Conservation (phyloP, 2,329 filamentous ascomycete genomes). For the Paramyrothecium roridum region DNA sequence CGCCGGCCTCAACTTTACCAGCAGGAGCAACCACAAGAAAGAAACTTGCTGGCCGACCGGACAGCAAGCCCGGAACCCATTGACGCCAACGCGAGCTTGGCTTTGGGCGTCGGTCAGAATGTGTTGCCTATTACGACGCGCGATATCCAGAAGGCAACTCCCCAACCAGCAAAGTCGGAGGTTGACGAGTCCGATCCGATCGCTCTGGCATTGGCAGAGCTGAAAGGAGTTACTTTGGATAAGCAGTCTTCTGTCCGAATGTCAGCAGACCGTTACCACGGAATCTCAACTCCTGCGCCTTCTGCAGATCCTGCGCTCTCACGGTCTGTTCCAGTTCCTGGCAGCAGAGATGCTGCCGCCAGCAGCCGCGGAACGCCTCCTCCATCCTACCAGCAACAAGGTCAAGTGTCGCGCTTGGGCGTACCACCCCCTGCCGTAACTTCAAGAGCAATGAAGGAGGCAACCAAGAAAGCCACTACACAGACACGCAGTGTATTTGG, state of each 20-base stretch:
- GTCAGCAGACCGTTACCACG: conserved; percentile 93
- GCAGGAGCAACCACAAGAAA: conserved; percentile 25
- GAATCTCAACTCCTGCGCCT: conserved; percentile 73
- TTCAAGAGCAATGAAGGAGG: conserved; percentile 91
- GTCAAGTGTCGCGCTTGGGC: conserved; percentile 71
- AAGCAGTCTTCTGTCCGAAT: conserved; percentile 82
- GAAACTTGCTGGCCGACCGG: conserved; percentile 36
- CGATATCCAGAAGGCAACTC: conserved; percentile 48
- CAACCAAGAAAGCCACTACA: conserved; percentile 81
- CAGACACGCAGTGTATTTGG: conserved; percentile 80
- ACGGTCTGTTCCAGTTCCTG: conserved; percentile 58
- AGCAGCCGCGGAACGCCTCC: conserved; percentile 74
- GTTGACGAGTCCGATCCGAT: conserved; percentile 78
- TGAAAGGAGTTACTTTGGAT: conserved; percentile 73
- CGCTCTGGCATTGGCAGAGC: conserved; percentile 83
- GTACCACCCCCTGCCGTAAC: conserved; percentile 91
- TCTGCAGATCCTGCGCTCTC: conserved; percentile 17
- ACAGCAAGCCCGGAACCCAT: conserved; percentile 75
- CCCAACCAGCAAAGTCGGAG: conserved; percentile 28
- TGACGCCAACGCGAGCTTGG: conserved; percentile 87
- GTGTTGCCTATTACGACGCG: conserved; percentile 89
- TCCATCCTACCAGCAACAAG: conserved; percentile 72
- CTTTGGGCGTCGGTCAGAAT: conserved; percentile 92
- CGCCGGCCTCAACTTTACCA: conserved; percentile 37
- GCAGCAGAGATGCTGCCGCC: conserved; percentile 41